Evolutionary conservation across 805 yeast genomes (phyloP), one percentile per base, ranked within the genome.

Genomic region (Zygoascus bituminiphila): DNA sequence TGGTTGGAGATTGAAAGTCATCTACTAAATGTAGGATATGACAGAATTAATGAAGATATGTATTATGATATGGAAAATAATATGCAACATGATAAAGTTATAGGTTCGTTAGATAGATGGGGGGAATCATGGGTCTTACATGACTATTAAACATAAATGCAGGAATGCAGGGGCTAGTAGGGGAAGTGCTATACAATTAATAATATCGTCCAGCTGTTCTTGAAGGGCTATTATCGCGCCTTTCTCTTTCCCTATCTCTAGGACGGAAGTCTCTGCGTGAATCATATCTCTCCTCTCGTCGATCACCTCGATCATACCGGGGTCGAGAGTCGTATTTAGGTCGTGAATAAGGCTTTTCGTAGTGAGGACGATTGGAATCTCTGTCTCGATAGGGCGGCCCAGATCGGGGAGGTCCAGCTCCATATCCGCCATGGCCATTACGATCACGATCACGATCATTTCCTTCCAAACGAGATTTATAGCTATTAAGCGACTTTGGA

Each of bases 1-100:
- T 1, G 61, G 62, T 8, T 56, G 60, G 59, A 51, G 50, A 37
- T 43, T 54, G 8, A 49, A 26, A 19, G 46, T 46, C 12, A 51
- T 50, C 14, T 56, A 52, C 43, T 56, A 53, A 37, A 5, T 39
- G 15, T 10, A 12, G 33, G n/a, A 29, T 15, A 7, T 29, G n/a
- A 4, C 33, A 29, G 10, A 15, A 29, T 12, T 29, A 5, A 29
- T 5, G 4, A 7, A 29, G 33, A 2, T 9, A 3, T 9, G 21
- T 36, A n/a, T n/a, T n/a, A n/a, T n/a, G n/a, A n/a, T n/a, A n/a
- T n/a, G n/a, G n/a, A n/a, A n/a, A n/a, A n/a, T n/a, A n/a, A n/a
- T n/a, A n/a, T n/a, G n/a, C n/a, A n/a, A n/a, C n/a, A n/a, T n/a
- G n/a, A n/a, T n/a, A n/a, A n/a, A n/a, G n/a, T n/a, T n/a, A n/a